Percentiles rank a stretch among this genome's conserved stretches.
Conservation (phyloP, 257 asterid genomes). For the Rhazya stricta region DNA sequence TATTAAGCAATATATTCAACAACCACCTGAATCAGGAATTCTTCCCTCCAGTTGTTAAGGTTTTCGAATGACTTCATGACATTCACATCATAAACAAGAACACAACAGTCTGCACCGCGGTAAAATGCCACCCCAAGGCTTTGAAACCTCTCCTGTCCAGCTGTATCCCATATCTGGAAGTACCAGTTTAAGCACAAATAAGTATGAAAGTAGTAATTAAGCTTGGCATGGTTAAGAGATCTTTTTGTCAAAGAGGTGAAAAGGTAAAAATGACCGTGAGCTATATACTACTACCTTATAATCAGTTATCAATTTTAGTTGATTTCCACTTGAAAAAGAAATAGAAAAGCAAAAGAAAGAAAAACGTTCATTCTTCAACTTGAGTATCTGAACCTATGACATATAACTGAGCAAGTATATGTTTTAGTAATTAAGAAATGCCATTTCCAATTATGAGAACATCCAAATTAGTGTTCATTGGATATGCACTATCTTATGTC, state of each 20-base stretch:
- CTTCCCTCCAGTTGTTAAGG: constrained; percentile 66
- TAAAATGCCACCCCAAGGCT: constrained; percentile 78
- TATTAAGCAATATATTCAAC: neutral
- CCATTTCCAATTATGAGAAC: neutral
- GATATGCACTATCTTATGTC: too few relatives aligned
- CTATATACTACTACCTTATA: neutral
- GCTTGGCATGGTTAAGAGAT: neutral
- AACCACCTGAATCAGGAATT: constrained; percentile 56
- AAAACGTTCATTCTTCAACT: too few relatives aligned
- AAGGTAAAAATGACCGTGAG: neutral
- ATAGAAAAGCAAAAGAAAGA: too few relatives aligned
- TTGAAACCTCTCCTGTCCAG: constrained; percentile 72
- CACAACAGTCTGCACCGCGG: constrained; percentile 71
- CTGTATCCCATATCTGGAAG: constrained; percentile 66
- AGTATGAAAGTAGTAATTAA: too few relatives aligned
- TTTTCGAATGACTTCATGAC: constrained; percentile 49
- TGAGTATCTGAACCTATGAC: too few relatives aligned
- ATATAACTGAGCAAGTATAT: neutral
- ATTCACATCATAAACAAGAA: constrained; percentile 49
- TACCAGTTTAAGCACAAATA: neutral
- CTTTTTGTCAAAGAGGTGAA: too few relatives aligned
- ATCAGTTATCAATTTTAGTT: too few relatives aligned
- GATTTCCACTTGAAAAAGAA: too few relatives aligned
- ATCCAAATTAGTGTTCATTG: neutral
- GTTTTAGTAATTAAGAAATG: too few relatives aligned